phyloP scores from a whole-genome alignment of 305 asterid species.

The Fraxinus latifolia region DNA sequence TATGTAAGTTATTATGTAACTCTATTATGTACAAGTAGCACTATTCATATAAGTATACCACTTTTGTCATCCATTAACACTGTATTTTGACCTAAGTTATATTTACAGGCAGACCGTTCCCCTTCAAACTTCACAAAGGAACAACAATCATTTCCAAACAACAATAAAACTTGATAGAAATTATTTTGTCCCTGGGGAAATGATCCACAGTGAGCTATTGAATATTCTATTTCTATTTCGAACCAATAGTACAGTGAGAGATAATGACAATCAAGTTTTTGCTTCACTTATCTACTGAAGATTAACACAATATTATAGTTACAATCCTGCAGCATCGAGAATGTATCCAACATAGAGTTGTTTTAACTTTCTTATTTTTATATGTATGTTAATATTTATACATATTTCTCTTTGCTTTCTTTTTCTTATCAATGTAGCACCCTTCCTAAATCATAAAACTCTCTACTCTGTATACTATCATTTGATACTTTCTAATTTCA shows the following conservation, averaged over 20 bases:
- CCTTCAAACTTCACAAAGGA: slow-evolving; percentile 1
- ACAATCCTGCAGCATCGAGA: background rate
- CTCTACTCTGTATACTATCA: background rate
- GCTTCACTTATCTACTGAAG: background rate
- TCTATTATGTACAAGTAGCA: too few relatives aligned
- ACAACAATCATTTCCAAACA: too few relatives aligned
- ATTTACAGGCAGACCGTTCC: background rate
- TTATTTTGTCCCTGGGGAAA: background rate
- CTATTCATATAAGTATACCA: background rate
- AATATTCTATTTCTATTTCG: background rate
- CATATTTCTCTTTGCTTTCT: background rate
- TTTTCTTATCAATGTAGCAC: background rate
- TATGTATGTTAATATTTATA: background rate
- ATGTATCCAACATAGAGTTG: background rate
- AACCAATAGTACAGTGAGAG: background rate
- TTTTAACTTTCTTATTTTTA: background rate
- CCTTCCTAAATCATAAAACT: background rate
- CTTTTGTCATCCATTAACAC: background rate
- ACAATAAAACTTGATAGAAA: background rate
- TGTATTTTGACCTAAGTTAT: background rate
- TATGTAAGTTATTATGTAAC: too few relatives aligned
- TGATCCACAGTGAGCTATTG: background rate
- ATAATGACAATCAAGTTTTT: background rate
- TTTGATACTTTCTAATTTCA: background rate
- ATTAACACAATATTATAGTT: background rate